Conservation (phyloP, 805 yeast species). For the Blastobotrys chiropterorum region DNA sequence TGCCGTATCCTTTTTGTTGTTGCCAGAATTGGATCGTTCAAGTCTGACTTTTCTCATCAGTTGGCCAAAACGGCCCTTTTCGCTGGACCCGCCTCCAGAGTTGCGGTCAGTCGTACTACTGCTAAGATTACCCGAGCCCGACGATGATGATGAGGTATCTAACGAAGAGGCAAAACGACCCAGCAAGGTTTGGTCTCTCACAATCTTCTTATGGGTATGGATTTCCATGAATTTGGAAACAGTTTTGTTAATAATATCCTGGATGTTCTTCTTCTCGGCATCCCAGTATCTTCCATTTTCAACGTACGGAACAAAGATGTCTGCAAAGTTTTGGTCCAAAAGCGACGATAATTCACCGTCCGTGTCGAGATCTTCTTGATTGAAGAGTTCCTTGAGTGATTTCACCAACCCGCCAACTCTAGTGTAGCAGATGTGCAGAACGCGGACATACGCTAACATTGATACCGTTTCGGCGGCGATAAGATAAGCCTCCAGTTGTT, state of each 20-base stretch:
- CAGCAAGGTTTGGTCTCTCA: slow-evolving; percentile 24
- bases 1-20: background rate
- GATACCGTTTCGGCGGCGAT: slow-evolving; percentile 53
- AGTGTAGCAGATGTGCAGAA: slow-evolving; percentile 60
- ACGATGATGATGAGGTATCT: slow-evolving; percentile 1
- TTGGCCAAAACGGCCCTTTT: slow-evolving; percentile 5
- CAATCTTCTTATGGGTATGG: slow-evolving; percentile 34
- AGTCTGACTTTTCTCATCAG: slow-evolving; percentile 17
- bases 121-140: background rate
- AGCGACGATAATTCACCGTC: slow-evolving; percentile 38
- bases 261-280: slow-evolving; percentile 62
- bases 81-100: slow-evolving; percentile 18
- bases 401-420: slow-evolving; percentile 54
- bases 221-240: slow-evolving; percentile 42
- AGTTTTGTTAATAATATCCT: slow-evolving; percentile 34
- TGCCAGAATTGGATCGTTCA: slow-evolving; percentile 13
- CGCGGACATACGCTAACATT: slow-evolving; percentile 67
- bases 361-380: slow-evolving; percentile 28
- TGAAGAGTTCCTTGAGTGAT: slow-evolving; percentile 57
- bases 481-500: slow-evolving; percentile 45
- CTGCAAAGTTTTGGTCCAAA: slow-evolving; percentile 68
- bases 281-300: slow-evolving; percentile 64
- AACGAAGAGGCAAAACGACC: slow-evolving; percentile 17
- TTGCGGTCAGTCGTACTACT: background rate
- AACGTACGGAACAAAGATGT: slow-evolving; percentile 63